Base-by-base conservation (phyloP, 2,329 filamentous ascomycete genomes). In the Penicillium aurantiogriseum region DNA sequence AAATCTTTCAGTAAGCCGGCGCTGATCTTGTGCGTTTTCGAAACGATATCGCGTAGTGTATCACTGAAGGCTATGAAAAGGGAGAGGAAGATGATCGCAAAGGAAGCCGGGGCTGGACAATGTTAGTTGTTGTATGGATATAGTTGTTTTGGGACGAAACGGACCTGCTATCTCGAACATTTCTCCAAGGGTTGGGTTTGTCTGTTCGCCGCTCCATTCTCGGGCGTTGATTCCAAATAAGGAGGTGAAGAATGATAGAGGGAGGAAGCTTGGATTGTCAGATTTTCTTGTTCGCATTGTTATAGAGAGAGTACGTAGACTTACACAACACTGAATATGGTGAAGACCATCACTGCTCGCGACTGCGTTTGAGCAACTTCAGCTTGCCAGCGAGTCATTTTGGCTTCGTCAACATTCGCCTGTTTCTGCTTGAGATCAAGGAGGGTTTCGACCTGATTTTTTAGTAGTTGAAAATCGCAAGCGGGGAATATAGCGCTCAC, bases 351-450 rank as follows among this genome's bases (percentile, higher is more conserved):
- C 56, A 88, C 81, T 17, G 84, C 84, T 25, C 84, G 77, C 54
- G 83, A 85, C 69, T 87, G 85, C 9, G 81, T 80, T 57, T 82
- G 83, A 0, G 85, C 85, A 0, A 87, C 80, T 62, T 88, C 84
- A 1, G 85, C 84, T 63, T 88, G 83, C 54, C 86, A 75, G 2
- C 86, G 77, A 25, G 84, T 85, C 70, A 86, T 81, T 25, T 84
- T 81, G 9, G 86, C 84, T 67, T 88, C 85, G 64, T 87, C 85
- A 2, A 88, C 84, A 65, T 88, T 85, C 0, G 85, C 85, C 64
- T 88, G 85, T 17, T 85, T 83, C 67, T 88, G 85, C 40, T 86
- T 85, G 79, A 88, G 85, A 69, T 88, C 84, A 13, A 88, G 81
- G 5, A 88, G 78, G 61, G 86, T 86, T 63, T 87, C 84, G 61